These are phyloP conservation scores for Exobasidium cylindrosporum DNA, from an alignment of 1,284 basidiomycete genomes.

Conservation along the genomic window DNA sequence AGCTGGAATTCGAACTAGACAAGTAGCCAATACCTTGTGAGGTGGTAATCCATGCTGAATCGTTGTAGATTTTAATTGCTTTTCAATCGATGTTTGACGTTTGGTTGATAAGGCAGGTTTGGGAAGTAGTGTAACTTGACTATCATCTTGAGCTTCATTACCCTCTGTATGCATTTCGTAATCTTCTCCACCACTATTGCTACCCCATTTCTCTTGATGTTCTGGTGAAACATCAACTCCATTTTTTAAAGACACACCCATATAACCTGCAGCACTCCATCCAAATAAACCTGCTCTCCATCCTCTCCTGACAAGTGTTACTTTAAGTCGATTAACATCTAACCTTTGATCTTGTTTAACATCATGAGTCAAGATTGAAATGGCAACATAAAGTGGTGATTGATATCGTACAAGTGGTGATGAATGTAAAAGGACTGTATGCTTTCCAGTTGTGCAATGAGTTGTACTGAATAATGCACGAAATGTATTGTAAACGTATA, in stretches of 20 bases:
- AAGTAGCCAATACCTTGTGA: slow-evolving; percentile 24
- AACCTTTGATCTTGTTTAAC: background rate
- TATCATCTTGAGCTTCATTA: slow-evolving; percentile 15
- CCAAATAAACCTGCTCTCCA: slow-evolving; percentile 41
- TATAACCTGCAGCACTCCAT: slow-evolving; percentile 31
- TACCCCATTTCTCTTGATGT: slow-evolving; percentile 25
- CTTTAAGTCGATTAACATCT: slow-evolving; percentile 22
- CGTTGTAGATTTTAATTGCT: slow-evolving; percentile 24
- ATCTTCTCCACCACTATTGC: slow-evolving; percentile 15
- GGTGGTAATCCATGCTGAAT: slow-evolving; percentile 21
- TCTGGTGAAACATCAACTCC: slow-evolving; percentile 36
- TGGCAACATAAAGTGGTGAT: slow-evolving; percentile 35
- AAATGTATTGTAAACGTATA: background rate
- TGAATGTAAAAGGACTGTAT: slow-evolving; percentile 35
- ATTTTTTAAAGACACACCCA: slow-evolving; percentile 30
- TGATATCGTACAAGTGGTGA: slow-evolving; percentile 36
- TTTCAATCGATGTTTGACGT: background rate
- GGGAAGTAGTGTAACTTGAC: slow-evolving; percentile 18
- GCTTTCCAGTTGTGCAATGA: slow-evolving; percentile 10
- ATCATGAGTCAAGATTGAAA: slow-evolving; percentile 15
- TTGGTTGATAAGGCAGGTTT: slow-evolving; percentile 20
- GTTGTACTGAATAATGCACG: background rate
- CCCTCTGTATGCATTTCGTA: background rate
- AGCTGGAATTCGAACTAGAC: slow-evolving; percentile 35
- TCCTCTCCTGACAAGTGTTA: slow-evolving; percentile 36